A percentile compares a stretch with the other conserved stretches of the same genome.
Conservation (phyloP, 768 basidiomycete genomes). For the Mycena sanguinolenta region DNA sequence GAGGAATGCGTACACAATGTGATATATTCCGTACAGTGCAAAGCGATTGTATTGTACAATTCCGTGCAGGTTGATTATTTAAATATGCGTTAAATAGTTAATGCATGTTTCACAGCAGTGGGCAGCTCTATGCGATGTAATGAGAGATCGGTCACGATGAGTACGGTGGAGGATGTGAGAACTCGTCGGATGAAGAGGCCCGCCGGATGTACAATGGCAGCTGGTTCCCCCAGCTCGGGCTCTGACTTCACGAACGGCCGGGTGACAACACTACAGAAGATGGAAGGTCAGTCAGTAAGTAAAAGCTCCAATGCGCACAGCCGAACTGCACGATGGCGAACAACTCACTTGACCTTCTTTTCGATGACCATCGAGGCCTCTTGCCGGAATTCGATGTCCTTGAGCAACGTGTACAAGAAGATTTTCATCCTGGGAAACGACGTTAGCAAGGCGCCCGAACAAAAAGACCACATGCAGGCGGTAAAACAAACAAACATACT, state of each 20-base stretch:
- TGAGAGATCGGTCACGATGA: conserved; percentile 16
- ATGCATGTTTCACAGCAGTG: conserved; percentile 10
- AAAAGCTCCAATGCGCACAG: conserved; percentile 4
- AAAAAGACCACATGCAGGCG: no score
- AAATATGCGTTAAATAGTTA: conserved; percentile 32
- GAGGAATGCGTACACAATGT: not conserved
- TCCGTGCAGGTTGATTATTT: conserved; percentile 19
- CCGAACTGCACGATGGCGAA: conserved; percentile 28
- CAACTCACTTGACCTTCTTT: conserved; percentile 74
- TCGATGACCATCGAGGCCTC: conserved; percentile 68
- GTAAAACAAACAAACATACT: no score
- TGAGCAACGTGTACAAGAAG: conserved; percentile 69
- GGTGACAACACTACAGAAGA: conserved; percentile 59
- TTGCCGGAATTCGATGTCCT: conserved; percentile 67
- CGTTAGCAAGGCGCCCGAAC: conserved; percentile 21
- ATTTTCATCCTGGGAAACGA: conserved; percentile 66
- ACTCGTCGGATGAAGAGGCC: conserved; percentile 23
- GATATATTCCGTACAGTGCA: not conserved
- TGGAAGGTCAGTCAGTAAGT: conserved; percentile 29
- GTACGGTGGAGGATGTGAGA: conserved; percentile 8
- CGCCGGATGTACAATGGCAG: conserved; percentile 68
- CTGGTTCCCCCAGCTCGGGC: conserved; percentile 67
- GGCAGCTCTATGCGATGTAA: conserved; percentile 9
- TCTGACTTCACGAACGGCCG: conserved; percentile 71
- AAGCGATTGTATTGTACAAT: conserved; percentile 18